Base-by-base conservation (phyloP, 179 eudicot species). In the Pouteria campechiana region DNA sequence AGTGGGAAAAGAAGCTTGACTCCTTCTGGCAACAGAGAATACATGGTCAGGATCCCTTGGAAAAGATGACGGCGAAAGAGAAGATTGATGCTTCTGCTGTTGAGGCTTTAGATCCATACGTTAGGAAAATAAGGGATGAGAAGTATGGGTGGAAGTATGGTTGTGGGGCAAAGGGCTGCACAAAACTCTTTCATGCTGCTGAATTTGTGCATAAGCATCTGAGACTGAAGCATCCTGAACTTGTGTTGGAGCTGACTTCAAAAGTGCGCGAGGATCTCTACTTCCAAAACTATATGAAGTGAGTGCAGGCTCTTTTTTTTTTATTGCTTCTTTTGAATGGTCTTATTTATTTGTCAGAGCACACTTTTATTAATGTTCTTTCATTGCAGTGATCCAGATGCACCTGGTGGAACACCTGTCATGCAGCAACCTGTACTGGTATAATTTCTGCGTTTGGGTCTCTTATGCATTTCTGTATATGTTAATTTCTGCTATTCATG, bases 61-160 rank as follows among this genome's bases (percentile, higher is more conserved):
- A 92, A 69, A 37, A 62, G 37, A 82, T 77, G 94, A 78, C 94
- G 46, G 99, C 88, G 0, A 92, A 92, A 73, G 99, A 92, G 31
- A 92, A 92, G 69, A 64, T 92, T 37, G 99, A 92, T 54, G 96
- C 88, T 1, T 81, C 86, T 51, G 94, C 99, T 52, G 83, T 50
- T 63, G 99, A 92, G 61, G 87, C 77, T 31, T 62, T 92, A 57
- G 99, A 92, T 51, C 99, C 99, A 14, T 60, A 64, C 62, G 96
- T 92, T 12, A 67, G 99, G 38, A 92, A 92, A 69, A 92, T 92
- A 49, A 80, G 96, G 72, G 98, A 90, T 61, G 98, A 90, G 58
- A 90, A 90, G 51, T 90, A 90, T 67, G 98, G 98, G 9, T 90
- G 98, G 98, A 90, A 90, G 69, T 90, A 90, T 63, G 98, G 98